Evolutionary conservation across 129 eudicot genomes (phyloP).

Genomic region (Artemisia annua): DNA sequence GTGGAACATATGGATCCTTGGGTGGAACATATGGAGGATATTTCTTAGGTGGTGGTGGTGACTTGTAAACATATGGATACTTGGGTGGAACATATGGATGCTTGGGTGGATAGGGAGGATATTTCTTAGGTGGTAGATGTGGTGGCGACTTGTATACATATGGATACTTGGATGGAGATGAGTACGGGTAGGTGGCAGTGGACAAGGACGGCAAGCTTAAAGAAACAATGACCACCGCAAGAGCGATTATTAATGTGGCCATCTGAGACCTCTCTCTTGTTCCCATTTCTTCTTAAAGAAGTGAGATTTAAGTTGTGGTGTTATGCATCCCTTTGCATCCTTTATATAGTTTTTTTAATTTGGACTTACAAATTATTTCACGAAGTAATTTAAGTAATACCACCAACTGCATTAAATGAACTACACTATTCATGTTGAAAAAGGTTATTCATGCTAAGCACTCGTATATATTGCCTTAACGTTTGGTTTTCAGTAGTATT

Average conservation of each 20-base stretch:
- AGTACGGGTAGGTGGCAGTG: slow-evolving; percentile 12
- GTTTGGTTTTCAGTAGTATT: neutral
- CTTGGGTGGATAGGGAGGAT: neutral
- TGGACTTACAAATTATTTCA: neutral
- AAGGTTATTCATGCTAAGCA: neutral
- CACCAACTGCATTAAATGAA: slow-evolving; percentile 5
- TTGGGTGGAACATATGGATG: neutral
- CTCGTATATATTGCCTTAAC: neutral
- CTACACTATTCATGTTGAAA: neutral
- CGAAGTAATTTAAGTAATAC: neutral
- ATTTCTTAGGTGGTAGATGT: neutral
- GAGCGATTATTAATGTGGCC: slow-evolving; percentile 16
- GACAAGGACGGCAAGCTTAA: slow-evolving; percentile 19
- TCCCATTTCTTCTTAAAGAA: slow-evolving; percentile 23
- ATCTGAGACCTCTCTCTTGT: slow-evolving; percentile 15
- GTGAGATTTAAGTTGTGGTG: slow-evolving; percentile 8
- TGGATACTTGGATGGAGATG: slow-evolving; percentile 26
- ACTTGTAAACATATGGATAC: too few species aligned
- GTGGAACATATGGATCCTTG: too few species aligned
- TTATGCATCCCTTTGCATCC: neutral
- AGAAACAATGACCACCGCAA: slow-evolving; percentile 17
- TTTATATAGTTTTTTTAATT: slow-evolving; percentile 17
- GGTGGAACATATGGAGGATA: too few species aligned
- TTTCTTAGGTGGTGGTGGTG: slow-evolving; percentile 5
- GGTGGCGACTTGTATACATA: slow-evolving; percentile 16